phyloP scores from a whole-genome alignment of 2,329 filamentous ascomycete genomes.

The Aspergillus eucalypticola region DNA sequence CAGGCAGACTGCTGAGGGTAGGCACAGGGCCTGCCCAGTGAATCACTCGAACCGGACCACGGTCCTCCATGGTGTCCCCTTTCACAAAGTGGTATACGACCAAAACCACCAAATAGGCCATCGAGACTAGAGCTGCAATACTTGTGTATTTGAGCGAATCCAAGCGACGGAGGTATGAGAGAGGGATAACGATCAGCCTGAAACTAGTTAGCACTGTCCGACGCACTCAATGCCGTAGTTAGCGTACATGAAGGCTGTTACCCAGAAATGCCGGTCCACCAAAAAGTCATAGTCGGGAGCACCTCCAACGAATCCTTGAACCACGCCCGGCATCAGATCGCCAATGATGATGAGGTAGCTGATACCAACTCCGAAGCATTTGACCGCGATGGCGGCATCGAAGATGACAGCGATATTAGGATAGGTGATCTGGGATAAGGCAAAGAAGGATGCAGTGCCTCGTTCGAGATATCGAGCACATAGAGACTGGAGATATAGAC shows the following conservation, averaged over 20 bases:
- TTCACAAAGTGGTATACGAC: slow-evolving; percentile 88
- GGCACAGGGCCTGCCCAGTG: slow-evolving; percentile 77
- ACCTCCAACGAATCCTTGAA: slow-evolving; percentile 71
- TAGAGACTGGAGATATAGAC: slow-evolving; percentile 89
- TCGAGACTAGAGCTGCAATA: slow-evolving; percentile 84
- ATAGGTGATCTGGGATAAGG: slow-evolving; percentile 94
- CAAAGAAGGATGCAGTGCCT: slow-evolving; percentile 88
- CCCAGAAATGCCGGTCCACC: slow-evolving; percentile 92
- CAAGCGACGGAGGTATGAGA: slow-evolving; percentile 85
- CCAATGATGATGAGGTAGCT: slow-evolving; percentile 99
- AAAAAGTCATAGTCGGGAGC: slow-evolving; percentile 70
- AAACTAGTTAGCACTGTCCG: slow-evolving; percentile 18
- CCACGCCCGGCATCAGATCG: slow-evolving; percentile 94
- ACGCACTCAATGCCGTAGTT: neutral
- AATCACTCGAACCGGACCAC: slow-evolving; percentile 73
- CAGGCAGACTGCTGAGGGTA: slow-evolving; percentile 81
- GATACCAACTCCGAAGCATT: slow-evolving; percentile 96
- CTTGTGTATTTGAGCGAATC: slow-evolving; percentile 98
- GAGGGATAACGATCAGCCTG: slow-evolving; percentile 85
- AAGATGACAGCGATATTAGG: slow-evolving; percentile 95
- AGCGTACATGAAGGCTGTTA: slow-evolving; percentile 85
- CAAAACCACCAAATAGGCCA: slow-evolving; percentile 88
- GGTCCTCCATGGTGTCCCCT: slow-evolving; percentile 72
- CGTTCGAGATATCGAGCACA: slow-evolving; percentile 92
- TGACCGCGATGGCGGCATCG: slow-evolving; percentile 92